Percentiles rank a stretch among this genome's conserved stretches.
These are phyloP conservation scores for Iris macrosiphon DNA, from an alignment of 106 monocot genomes.

Conservation along the genomic window DNA sequence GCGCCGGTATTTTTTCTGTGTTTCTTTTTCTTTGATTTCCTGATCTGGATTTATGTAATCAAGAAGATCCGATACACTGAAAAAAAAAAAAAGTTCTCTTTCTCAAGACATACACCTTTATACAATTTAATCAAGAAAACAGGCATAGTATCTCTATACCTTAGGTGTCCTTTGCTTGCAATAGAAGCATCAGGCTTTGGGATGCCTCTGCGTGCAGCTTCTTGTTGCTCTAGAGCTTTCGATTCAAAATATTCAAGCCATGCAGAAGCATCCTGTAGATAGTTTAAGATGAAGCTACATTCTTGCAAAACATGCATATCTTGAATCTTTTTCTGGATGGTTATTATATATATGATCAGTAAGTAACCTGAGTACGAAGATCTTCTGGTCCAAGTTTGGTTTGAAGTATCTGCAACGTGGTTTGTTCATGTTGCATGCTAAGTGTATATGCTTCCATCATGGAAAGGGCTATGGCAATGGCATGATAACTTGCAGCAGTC, in stretches of 20 bases:
- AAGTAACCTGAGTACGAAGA: slow-evolving; percentile 80
- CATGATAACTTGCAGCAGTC: slow-evolving; percentile 98
- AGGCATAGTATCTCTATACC: slow-evolving; percentile 38
- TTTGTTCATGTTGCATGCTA: slow-evolving; percentile 91
- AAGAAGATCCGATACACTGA: slow-evolving; percentile 99
- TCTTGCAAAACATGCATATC: neutral
- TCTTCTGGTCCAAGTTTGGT: slow-evolving; percentile 79
- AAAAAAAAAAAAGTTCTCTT: slow-evolving; percentile 32
- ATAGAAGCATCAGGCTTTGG: slow-evolving; percentile 97
- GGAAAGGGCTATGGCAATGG: slow-evolving; percentile 93
- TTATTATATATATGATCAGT: neutral
- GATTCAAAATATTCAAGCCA: slow-evolving; percentile 99
- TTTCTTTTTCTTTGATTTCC: slow-evolving; percentile 65
- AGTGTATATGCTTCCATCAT: slow-evolving; percentile 97
- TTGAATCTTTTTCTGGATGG: neutral
- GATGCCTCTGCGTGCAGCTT: slow-evolving; percentile 80
- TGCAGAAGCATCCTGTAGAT: slow-evolving; percentile 79
- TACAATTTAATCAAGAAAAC: neutral
- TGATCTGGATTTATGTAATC: slow-evolving; percentile 93
- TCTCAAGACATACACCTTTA: slow-evolving; percentile 11
- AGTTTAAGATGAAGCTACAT: neutral
- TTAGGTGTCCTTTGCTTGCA: slow-evolving; percentile 95
- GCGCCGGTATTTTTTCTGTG: slow-evolving; percentile 51
- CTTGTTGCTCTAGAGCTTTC: slow-evolving; percentile 87
- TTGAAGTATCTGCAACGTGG: slow-evolving; percentile 81